These are phyloP conservation scores for Zasmidium angulare DNA, from an alignment of 2,329 filamentous ascomycete species.

Conservation along the genomic window DNA sequence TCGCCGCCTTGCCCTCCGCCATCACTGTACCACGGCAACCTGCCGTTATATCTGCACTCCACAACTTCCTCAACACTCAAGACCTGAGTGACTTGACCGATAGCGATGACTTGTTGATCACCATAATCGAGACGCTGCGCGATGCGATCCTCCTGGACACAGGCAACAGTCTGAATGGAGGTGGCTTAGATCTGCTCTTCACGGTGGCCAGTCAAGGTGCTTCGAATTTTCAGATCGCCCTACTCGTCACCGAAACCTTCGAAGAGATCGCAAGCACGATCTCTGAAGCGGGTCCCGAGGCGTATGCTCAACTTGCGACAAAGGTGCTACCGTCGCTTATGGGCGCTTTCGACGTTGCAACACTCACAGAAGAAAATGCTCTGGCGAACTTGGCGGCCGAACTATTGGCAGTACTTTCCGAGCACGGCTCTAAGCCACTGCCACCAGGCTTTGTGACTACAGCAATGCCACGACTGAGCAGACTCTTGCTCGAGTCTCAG, in stretches of 20 bases:
- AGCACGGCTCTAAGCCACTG: constrained; percentile 80
- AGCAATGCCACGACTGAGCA: constrained; percentile 82
- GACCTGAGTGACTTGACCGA: constrained; percentile 82
- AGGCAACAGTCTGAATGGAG: constrained; percentile 68
- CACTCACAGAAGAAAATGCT: constrained; percentile 79
- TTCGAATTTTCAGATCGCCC: constrained; percentile 84
- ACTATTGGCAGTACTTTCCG: constrained; percentile 74
- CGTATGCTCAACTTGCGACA: constrained; percentile 75
- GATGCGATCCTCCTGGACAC: constrained; percentile 80
- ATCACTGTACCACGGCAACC: constrained; percentile 60
- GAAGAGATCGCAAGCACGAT: constrained; percentile 78
- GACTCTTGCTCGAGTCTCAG: constrained; percentile 75
- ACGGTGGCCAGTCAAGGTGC: constrained; percentile 84
- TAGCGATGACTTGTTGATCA: constrained; percentile 87
- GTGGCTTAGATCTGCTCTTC: constrained; percentile 82
- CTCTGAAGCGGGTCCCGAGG: constrained; percentile 61
- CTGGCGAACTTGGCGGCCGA: constrained; percentile 86
- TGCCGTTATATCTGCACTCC: constrained; percentile 60
- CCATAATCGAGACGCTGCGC: constrained; percentile 80
- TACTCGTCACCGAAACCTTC: constrained; percentile 85
- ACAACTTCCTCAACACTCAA: constrained; percentile 73
- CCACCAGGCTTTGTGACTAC: constrained; percentile 82
- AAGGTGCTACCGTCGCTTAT: constrained; percentile 87
- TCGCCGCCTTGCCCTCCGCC: constrained; percentile 53
- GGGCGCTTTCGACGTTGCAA: constrained; percentile 84